These are phyloP conservation scores for Entomophthora muscae DNA, from an alignment of 371 early-diverging fungal genomes.

Conservation along the genomic window DNA sequence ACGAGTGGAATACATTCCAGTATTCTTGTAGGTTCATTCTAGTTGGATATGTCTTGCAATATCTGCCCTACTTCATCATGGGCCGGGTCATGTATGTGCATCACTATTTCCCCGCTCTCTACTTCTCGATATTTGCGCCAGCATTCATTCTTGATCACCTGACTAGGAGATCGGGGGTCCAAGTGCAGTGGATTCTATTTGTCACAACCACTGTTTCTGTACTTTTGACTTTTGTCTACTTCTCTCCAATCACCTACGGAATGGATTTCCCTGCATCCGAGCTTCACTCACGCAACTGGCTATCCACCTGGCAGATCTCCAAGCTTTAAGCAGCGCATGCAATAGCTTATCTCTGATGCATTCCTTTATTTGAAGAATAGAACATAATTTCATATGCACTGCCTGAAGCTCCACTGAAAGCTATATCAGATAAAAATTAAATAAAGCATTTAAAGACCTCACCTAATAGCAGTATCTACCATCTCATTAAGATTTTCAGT, in stretches of 20 bases:
- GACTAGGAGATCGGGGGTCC: constrained; percentile 13
- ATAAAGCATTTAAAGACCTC: too few species aligned
- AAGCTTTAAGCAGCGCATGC: too few species aligned
- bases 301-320: constrained; percentile 1
- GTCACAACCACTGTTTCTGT: background rate
- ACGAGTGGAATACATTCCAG: constrained; percentile 54
- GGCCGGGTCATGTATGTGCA: constrained; percentile 95
- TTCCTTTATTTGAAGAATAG: too few species aligned
- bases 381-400: too few species aligned
- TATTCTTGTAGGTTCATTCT: constrained; percentile 48
- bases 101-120: constrained; percentile 97
- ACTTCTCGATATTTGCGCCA: constrained; percentile 73
- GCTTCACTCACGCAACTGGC: background rate
- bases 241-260: constrained; percentile 7
- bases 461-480: too few species aligned
- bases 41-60: constrained; percentile 93
- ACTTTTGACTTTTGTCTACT: background rate
- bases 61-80: constrained; percentile 94
- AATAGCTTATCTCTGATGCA: too few species aligned
- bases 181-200: constrained; percentile 10
- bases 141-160: constrained; percentile 59
- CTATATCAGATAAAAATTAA: too few species aligned
- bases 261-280: constrained; percentile 6
- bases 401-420: too few species aligned
- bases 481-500: too few species aligned